Conservation (phyloP, 495 filamentous ascomycete species). For the Aspergillus kassunensis region DNA sequence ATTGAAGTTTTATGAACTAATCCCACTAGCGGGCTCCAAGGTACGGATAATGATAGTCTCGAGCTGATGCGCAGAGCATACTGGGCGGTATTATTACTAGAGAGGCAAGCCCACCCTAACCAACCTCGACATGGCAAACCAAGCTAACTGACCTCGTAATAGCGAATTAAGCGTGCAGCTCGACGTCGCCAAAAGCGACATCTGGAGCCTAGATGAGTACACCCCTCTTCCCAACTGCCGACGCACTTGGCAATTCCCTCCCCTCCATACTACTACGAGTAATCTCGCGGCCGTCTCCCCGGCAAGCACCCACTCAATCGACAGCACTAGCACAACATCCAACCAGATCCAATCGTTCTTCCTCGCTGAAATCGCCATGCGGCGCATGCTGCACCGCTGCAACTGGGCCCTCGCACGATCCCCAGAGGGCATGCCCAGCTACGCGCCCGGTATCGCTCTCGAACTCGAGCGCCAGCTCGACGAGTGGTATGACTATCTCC, state of each 20-base stretch:
- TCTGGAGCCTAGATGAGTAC: constrained; percentile 1
- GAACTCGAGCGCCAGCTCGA: constrained; percentile 8
- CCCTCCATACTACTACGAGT: background rate
- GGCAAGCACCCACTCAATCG: background rate
- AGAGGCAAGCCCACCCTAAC: background rate
- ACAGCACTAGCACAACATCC: background rate
- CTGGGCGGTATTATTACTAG: background rate
- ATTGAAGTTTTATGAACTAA: no score
- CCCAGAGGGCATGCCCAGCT: background rate
- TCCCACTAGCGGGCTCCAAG: background rate
- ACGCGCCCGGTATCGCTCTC: constrained; percentile 7
- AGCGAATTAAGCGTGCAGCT: background rate
- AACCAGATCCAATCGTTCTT: constrained; percentile 4
- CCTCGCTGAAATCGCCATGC: constrained; percentile 10
- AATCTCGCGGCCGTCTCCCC: background rate
- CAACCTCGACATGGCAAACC: no score
- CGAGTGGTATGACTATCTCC: constrained; percentile 9
- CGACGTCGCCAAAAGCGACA: background rate
- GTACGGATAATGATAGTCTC: background rate
- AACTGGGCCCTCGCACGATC: constrained; percentile 1
- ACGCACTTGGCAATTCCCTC: background rate
- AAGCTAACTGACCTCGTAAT: no score
- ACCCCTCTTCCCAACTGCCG: background rate
- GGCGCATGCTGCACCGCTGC: constrained; percentile 9
- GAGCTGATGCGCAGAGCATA: background rate